Evolutionary conservation across 805 yeast genomes (phyloP).

Genomic region (Nakazawaea ishiwadae): DNA sequence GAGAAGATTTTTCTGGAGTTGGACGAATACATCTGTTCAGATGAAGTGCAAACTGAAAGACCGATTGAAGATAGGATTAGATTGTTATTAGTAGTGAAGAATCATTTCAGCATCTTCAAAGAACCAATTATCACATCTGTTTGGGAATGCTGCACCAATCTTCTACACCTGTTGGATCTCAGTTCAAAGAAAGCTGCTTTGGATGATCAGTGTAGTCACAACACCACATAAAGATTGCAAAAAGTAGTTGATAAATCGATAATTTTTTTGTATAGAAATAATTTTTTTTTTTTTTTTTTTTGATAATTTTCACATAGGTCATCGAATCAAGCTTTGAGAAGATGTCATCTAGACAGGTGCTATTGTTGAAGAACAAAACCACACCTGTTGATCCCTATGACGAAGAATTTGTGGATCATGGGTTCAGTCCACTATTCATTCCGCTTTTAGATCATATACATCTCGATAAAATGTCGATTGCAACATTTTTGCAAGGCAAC

Average conservation of each 20-base stretch:
- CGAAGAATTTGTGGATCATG: slow-evolving; percentile 29
- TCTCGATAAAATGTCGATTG: slow-evolving; percentile 40
- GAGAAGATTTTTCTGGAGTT: neutral
- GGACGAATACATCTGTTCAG: neutral
- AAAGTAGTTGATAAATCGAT: neutral
- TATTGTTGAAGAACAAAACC: slow-evolving; percentile 70
- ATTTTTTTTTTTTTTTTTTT: neutral
- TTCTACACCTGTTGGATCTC: too few relatives aligned
- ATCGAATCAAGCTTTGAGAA: neutral
- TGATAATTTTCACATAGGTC: neutral
- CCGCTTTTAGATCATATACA: slow-evolving; percentile 72
- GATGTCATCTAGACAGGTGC: slow-evolving; percentile 22
- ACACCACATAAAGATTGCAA: too few relatives aligned
- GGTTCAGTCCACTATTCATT: slow-evolving; percentile 48
- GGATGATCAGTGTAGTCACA: too few relatives aligned
- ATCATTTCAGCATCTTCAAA: too few relatives aligned
- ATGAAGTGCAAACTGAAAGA: neutral
- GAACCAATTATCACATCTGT: too few relatives aligned
- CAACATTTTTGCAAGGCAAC: slow-evolving; percentile 36
- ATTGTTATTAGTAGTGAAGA: too few relatives aligned
- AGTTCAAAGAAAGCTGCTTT: too few relatives aligned
- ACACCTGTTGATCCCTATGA: slow-evolving; percentile 66
- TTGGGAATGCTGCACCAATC: too few relatives aligned
- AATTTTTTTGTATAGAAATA: neutral
- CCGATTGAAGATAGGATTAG: neutral